A percentile compares a stretch with the other conserved stretches of the same genome.
Evolutionary conservation across 2,329 filamentous ascomycete genomes (phyloP).

Genomic region (Endoconidiophora laricicola): DNA sequence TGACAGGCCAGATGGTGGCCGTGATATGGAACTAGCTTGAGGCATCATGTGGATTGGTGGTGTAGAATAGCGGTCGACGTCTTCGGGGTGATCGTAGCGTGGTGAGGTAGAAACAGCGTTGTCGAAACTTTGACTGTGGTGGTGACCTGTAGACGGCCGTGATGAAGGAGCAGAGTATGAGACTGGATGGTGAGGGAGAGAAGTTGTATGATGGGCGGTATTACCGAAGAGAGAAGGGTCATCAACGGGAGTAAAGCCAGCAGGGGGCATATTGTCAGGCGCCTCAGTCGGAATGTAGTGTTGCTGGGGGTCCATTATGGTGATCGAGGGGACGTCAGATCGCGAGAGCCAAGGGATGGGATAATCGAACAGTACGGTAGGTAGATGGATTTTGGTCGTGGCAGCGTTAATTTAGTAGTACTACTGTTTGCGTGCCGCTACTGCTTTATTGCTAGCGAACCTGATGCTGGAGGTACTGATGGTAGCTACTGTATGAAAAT

Average conservation of each 20-base stretch:
- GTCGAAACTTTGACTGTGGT: slow-evolving; percentile 34
- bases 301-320: slow-evolving; percentile 11
- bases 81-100: slow-evolving; percentile 16
- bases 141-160: slow-evolving; percentile 19
- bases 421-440: no score
- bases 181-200: slow-evolving; percentile 16
- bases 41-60: slow-evolving; percentile 28
- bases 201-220: slow-evolving; percentile 20
- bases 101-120: slow-evolving; percentile 21
- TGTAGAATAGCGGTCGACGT: slow-evolving; percentile 30
- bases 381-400: neutral
- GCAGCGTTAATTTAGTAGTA: no score
- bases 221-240: slow-evolving; percentile 6
- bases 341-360: neutral
- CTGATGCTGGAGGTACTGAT: no score
- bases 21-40: slow-evolving; percentile 23
- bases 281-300: slow-evolving; percentile 7
- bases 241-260: slow-evolving; percentile 3
- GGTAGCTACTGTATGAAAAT: no score
- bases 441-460: no score
- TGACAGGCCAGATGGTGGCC: slow-evolving; percentile 38
- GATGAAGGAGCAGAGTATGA: slow-evolving; percentile 13
- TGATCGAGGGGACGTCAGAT: neutral
- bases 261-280: slow-evolving; percentile 10
- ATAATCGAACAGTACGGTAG: neutral